These are phyloP conservation scores for Farysia itapuensis DNA, from an alignment of 1,284 basidiomycete species.

Conservation along the genomic window DNA sequence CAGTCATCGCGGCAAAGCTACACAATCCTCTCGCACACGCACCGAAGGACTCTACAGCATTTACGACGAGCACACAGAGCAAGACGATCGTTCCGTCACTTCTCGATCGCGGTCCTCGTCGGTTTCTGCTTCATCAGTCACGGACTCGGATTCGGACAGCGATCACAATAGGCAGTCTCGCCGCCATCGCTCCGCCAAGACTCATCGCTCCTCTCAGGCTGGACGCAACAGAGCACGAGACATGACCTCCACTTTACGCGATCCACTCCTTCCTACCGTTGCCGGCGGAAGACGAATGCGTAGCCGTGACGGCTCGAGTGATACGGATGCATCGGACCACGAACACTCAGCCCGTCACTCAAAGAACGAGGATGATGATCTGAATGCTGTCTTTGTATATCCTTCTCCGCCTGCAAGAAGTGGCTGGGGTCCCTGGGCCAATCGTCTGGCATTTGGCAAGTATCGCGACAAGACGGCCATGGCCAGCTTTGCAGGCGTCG, in stretches of 20 bases:
- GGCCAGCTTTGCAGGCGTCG: slow-evolving; percentile 26
- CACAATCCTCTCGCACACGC: slow-evolving; percentile 2
- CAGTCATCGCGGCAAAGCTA: slow-evolving; percentile 4
- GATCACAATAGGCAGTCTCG: slow-evolving; percentile 11
- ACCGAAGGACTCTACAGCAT: slow-evolving; percentile 5
- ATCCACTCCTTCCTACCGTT: slow-evolving; percentile 29
- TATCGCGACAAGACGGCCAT: slow-evolving; percentile 50
- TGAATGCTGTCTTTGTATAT: slow-evolving; percentile 31
- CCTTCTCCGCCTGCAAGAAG: slow-evolving; percentile 30
- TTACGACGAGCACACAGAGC: slow-evolving; percentile 3
- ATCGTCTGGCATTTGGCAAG: slow-evolving; percentile 40
- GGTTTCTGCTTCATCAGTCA: slow-evolving; percentile 34
- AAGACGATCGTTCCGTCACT: slow-evolving; percentile 18
- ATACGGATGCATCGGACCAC: slow-evolving; percentile 14
- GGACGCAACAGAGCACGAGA: slow-evolving; percentile 37
- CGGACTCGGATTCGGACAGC: slow-evolving; percentile 29
- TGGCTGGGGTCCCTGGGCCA: slow-evolving; percentile 40
- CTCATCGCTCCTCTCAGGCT: slow-evolving; percentile 4
- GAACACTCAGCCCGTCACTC: slow-evolving; percentile 1
- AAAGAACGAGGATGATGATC: slow-evolving; percentile 5
- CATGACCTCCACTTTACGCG: slow-evolving; percentile 30
- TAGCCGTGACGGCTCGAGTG: neutral
- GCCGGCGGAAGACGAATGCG: slow-evolving; percentile 10
- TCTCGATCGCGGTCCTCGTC: slow-evolving; percentile 27
- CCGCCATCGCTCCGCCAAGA: neutral